A percentile compares a stretch with the other conserved stretches of the same genome.
These are phyloP conservation scores for Hebeloma cylindrosporum DNA, from an alignment of 768 basidiomycete species.

Conservation along the genomic window DNA sequence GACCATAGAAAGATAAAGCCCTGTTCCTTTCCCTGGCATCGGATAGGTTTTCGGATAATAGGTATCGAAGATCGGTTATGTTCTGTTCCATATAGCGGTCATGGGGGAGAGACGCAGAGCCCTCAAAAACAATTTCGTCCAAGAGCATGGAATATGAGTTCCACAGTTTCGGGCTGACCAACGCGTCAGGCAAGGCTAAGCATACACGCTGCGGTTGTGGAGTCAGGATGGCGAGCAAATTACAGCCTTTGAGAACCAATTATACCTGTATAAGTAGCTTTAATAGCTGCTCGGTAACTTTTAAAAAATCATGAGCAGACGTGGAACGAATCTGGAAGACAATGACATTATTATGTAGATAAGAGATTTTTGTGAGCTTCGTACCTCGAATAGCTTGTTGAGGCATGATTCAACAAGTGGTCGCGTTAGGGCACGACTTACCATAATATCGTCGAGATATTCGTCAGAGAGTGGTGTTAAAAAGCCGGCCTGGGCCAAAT, in stretches of 20 bases:
- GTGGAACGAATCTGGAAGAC: slow-evolving; percentile 50
- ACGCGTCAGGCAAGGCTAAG: slow-evolving; percentile 70
- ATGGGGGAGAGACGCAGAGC: slow-evolving; percentile 29
- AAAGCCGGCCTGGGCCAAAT: slow-evolving; percentile 81
- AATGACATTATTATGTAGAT: slow-evolving; percentile 2
- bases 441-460: slow-evolving; percentile 69
- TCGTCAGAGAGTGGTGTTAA: slow-evolving; percentile 75
- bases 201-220: slow-evolving; percentile 57
- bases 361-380: background rate
- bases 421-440: slow-evolving; percentile 63
- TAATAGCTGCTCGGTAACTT: slow-evolving; percentile 51
- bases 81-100: slow-evolving; percentile 40
- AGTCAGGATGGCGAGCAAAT: slow-evolving; percentile 3
- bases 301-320: slow-evolving; percentile 55
- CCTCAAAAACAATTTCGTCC: slow-evolving; percentile 46
- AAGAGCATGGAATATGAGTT: slow-evolving; percentile 48
- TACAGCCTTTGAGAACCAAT: background rate
- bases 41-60: slow-evolving; percentile 57
- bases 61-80: slow-evolving; percentile 43
- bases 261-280: slow-evolving; percentile 62
- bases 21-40: slow-evolving; percentile 79
- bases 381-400: slow-evolving; percentile 64
- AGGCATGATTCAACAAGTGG: slow-evolving; percentile 76
- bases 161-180: slow-evolving; percentile 75
- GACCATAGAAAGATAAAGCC: slow-evolving; percentile 70